Base-by-base conservation (phyloP, 208 protist genomes). In the Acanthamoeba divionensis region DNA sequence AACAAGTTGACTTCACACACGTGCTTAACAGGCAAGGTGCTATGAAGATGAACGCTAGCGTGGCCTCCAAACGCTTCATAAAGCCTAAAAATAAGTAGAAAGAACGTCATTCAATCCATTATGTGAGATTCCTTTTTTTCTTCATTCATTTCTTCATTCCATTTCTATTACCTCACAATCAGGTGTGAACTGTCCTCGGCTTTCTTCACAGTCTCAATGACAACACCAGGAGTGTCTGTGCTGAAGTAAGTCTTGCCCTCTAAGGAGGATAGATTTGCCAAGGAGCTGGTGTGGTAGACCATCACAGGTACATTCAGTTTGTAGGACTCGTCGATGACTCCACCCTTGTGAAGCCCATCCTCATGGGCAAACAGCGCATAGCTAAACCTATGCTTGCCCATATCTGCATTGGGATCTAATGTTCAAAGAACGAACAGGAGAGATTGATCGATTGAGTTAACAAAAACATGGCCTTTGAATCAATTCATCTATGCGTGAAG, bases 301-400 rank as follows among this genome's bases (percentile, higher is more conserved):
- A n/a, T 0, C 24, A 33, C 0, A 3, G 38, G 90, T 10, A 45
- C 66, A 45, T 95, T 95, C 18, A 95, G 44, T 13, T 85, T 10
- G 55, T 91, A 95, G 7, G 80, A 91, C 36, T 94, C 47, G 15
- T 73, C 15, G 3, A 95, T 90, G 0, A 95, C 91, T 9, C 44
- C 52, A 45, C 57, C 48, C 0, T 73, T 69, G 57, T 95, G 90
- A 7, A 95, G 63, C n/a, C 26, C 48, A 26, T 85, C 91, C n/a
- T 21, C 8, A 33, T 71, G 60, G 8, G 47, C 33, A 36, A 66
- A 67, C 5, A 95, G 12, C 0, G 91, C 73, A 24, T 95, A 95
- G 24, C 52, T 88, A 36, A 95, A 95, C 10, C 26, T 31, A 13
- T 95, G 93, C n/a, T 54, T 41, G 5, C 77, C 77, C 44, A 86